These are phyloP conservation scores for Phaeosphaeriaceae sp. DNA, from an alignment of 2,329 filamentous ascomycete species.

Conservation along the genomic window DNA sequence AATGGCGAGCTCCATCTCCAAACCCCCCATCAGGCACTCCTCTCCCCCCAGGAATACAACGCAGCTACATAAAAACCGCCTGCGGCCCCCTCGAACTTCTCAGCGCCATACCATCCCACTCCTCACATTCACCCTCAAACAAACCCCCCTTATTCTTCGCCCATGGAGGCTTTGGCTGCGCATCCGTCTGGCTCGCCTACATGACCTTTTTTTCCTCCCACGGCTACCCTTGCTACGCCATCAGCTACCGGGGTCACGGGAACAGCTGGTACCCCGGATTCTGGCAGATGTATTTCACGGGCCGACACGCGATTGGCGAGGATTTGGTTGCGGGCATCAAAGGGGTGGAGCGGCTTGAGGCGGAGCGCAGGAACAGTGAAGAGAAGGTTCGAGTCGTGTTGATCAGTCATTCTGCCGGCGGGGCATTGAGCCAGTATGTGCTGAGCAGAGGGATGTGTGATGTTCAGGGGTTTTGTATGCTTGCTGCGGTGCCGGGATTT, in stretches of 20 bases:
- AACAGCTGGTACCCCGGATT: constrained; percentile 60
- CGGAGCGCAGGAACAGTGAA: constrained; percentile 18
- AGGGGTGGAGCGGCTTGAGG: constrained; percentile 41
- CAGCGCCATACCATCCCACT: constrained; percentile 43
- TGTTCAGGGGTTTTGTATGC: constrained; percentile 55
- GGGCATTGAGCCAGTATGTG: constrained; percentile 58
- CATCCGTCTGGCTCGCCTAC: constrained; percentile 61
- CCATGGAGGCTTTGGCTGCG: constrained; percentile 62
- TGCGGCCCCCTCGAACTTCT: constrained; percentile 59
- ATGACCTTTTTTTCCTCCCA: constrained; percentile 55
- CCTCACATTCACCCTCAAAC: background rate
- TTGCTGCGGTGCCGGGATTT: constrained; percentile 57
- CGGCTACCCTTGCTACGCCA: constrained; percentile 59
- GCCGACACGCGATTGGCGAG: constrained; percentile 50
- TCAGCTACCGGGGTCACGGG: constrained; percentile 62
- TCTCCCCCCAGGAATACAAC: constrained; percentile 45
- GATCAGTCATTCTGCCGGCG: constrained; percentile 61
- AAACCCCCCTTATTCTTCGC: constrained; percentile 57
- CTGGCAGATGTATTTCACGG: constrained; percentile 56
- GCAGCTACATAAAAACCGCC: constrained; percentile 54
- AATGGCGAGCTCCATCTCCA: constrained; percentile 33
- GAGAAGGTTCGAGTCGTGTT: constrained; percentile 50
- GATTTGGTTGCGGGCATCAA: constrained; percentile 55
- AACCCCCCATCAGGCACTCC: constrained; percentile 19
- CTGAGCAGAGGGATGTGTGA: constrained; percentile 50